Evolutionary conservation across 257 asterid genomes (phyloP).

Genomic region (Ilex asprella): DNA sequence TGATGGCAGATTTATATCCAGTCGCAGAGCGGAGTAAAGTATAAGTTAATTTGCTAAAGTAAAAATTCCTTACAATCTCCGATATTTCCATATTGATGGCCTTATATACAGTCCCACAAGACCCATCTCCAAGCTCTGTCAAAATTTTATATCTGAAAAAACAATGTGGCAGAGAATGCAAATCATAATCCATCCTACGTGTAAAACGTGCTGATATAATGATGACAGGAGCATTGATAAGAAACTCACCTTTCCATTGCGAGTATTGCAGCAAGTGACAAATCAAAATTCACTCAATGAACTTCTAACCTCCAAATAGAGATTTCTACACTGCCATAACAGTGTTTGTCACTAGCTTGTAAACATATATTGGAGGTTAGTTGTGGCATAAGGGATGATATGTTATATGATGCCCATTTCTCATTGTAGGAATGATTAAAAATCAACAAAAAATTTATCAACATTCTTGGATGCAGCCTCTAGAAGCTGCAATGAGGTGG

Average conservation of each 20-base stretch:
- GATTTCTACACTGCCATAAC: conserved; percentile 54
- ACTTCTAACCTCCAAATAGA: conserved; percentile 52
- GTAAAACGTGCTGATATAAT: conserved; percentile 9
- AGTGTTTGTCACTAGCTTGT: conserved; percentile 53
- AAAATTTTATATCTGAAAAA: conserved; percentile 63
- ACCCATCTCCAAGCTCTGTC: conserved; percentile 90
- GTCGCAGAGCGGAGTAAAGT: neutral
- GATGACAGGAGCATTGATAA: neutral
- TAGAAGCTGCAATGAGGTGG: conserved; percentile 71
- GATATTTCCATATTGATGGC: conserved; percentile 68
- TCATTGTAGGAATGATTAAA: conserved; percentile 56
- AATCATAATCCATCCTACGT: conserved; percentile 16
- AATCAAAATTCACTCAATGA: conserved; percentile 36
- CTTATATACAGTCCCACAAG: conserved; percentile 85
- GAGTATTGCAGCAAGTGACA: conserved; percentile 27
- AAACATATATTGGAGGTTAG: conserved; percentile 32
- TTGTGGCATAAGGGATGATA: conserved; percentile 50
- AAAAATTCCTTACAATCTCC: conserved; percentile 61
- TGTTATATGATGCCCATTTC: conserved; percentile 51
- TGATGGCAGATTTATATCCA: neutral
- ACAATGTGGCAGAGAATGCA: conserved; percentile 3
- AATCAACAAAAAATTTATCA: conserved; percentile 60
- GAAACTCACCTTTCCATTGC: conserved; percentile 69
- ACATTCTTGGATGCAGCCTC: conserved; percentile 95
- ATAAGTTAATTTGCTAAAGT: neutral